Conservation (phyloP, 106 monocot genomes). For the Dendrobium officinale region DNA sequence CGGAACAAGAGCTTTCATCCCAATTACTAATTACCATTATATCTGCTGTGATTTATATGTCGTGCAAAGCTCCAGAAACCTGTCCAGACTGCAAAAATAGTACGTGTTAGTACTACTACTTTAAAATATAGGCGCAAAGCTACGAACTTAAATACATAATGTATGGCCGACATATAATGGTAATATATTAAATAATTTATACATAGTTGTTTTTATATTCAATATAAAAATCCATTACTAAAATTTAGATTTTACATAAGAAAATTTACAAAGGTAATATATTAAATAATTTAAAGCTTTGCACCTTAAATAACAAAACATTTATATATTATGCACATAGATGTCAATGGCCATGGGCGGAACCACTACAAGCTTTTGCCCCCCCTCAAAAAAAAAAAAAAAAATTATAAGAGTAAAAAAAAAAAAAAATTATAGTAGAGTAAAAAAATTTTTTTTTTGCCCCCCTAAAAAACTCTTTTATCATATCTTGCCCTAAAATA, state of each 20-base stretch:
- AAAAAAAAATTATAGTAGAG: too few relatives aligned
- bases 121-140: not conserved
- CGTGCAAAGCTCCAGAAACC: slow-evolving; percentile 3
- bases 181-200: too few relatives aligned
- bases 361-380: too few relatives aligned
- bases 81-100: not conserved
- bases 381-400: too few relatives aligned
- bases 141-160: not conserved
- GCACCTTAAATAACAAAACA: not conserved
- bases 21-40: not conserved
- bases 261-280: not conserved
- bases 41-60: not conserved
- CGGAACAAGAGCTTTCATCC: not conserved
- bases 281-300: not conserved
- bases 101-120: not conserved
- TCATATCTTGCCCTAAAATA: too few relatives aligned
- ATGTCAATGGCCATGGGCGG: too few relatives aligned
- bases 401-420: too few relatives aligned
- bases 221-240: not conserved
- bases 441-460: too few relatives aligned
- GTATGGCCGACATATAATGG: too few relatives aligned
- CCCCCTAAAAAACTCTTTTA: too few relatives aligned
- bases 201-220: not conserved
- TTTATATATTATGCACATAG: too few relatives aligned
- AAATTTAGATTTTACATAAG: not conserved